Percentiles rank a stretch among this genome's conserved stretches.
These are phyloP conservation scores for Beauveria sp. DNA, from an alignment of 2,329 filamentous ascomycete genomes.

Conservation along the genomic window DNA sequence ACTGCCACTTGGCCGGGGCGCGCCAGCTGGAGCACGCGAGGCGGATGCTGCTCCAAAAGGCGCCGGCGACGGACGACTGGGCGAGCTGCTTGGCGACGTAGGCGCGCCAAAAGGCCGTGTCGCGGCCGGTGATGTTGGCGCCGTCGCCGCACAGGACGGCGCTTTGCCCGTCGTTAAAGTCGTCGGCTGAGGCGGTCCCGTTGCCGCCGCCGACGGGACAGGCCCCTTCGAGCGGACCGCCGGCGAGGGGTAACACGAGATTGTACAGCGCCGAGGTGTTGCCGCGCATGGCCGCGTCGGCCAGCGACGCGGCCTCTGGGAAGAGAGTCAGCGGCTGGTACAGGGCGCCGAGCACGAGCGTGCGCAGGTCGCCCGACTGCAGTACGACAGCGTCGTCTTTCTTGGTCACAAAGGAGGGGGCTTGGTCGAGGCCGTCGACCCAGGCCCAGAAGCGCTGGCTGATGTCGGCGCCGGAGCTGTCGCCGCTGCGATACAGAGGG, in stretches of 20 bases:
- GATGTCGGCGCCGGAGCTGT: constrained; percentile 23
- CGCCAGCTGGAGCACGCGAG: constrained; percentile 32
- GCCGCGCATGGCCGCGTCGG: constrained; percentile 16
- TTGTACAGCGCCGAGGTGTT: neutral
- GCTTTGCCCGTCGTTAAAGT: constrained; percentile 15
- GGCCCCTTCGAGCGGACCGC: neutral
- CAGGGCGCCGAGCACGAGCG: constrained; percentile 20
- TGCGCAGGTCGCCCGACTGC: constrained; percentile 24
- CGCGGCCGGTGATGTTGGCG: constrained; percentile 16
- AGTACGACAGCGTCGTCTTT: constrained; percentile 19
- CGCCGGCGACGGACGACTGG: constrained; percentile 25
- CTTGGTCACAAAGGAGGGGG: constrained; percentile 19
- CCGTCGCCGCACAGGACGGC: constrained; percentile 30
- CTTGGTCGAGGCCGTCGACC: constrained; percentile 20
- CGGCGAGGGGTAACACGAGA: neutral
- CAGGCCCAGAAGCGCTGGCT: constrained; percentile 25
- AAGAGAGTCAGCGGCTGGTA: constrained; percentile 17
- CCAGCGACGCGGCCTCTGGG: constrained; percentile 14
- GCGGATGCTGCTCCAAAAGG: constrained; percentile 27
- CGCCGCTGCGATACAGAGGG: constrained; percentile 19
- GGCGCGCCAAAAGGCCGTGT: constrained; percentile 19
- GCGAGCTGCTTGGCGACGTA: constrained; percentile 22
- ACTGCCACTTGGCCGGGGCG: constrained; percentile 32
- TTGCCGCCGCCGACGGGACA: constrained; percentile 13
- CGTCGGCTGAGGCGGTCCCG: neutral